Conservation (phyloP, 495 filamentous ascomycete genomes). For the Hypoxylon fragiforme region DNA sequence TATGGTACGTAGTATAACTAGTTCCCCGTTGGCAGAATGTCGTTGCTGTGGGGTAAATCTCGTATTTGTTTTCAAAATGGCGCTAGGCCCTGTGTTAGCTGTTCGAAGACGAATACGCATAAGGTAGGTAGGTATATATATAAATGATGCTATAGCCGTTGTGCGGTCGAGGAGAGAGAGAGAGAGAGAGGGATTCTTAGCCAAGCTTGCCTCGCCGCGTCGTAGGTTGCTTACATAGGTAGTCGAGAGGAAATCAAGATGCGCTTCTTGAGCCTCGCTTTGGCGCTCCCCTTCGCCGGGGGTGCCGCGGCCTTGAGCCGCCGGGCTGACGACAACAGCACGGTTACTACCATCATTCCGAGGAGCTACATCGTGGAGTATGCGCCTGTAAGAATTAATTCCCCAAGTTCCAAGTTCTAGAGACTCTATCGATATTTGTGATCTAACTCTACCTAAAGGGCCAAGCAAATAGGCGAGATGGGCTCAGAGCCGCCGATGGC, state of each 20-base stretch:
- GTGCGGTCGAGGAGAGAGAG: background rate
- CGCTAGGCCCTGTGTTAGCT: background rate
- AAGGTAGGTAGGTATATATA: background rate
- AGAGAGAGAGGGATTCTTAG: too few relatives aligned
- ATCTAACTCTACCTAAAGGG: constrained; percentile 3
- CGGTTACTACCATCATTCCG: background rate
- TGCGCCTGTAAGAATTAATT: constrained; percentile 17
- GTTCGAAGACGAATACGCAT: background rate
- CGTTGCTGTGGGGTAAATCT: constrained; percentile 9
- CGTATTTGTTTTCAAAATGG: constrained; percentile 11
- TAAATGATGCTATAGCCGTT: constrained; percentile 2
- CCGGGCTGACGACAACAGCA: constrained; percentile 11
- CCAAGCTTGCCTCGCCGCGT: too few relatives aligned
- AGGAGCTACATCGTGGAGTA: constrained; percentile 15
- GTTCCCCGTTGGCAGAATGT: too few relatives aligned
- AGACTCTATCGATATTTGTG: background rate
- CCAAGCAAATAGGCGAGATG: constrained; percentile 15
- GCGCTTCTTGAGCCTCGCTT: constrained; percentile 14
- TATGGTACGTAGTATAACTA: too few relatives aligned
- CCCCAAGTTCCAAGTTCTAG: background rate
- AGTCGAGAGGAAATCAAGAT: constrained; percentile 1
- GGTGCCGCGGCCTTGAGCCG: constrained; percentile 9
- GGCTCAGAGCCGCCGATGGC: constrained; percentile 14
- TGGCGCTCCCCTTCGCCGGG: constrained; percentile 11
- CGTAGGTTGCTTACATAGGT: background rate